phyloP scores from a whole-genome alignment of 1,284 basidiomycete genomes.

The Sphagnurus paluster region DNA sequence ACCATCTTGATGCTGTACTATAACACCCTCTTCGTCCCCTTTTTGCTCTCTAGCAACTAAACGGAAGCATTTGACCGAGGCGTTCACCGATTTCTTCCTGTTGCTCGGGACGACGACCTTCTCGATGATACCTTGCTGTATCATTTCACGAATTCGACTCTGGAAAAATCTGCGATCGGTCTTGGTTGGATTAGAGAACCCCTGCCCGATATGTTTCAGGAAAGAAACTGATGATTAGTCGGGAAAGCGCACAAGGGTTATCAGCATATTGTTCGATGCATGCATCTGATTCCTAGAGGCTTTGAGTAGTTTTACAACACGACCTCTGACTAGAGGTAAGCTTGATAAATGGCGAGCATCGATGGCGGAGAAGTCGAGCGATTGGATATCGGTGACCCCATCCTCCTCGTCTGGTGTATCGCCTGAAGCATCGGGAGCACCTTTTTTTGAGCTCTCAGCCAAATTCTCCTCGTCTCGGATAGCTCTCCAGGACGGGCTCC shows the following conservation, averaged over 20 bases:
- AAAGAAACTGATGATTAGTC: not conserved
- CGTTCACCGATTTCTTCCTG: slow-evolving; percentile 42
- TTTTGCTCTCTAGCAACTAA: slow-evolving; percentile 42
- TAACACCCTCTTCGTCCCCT: slow-evolving; percentile 30
- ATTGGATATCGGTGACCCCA: slow-evolving; percentile 24
- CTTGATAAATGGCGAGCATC: slow-evolving; percentile 76
- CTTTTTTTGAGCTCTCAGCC: slow-evolving; percentile 36
- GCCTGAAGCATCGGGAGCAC: slow-evolving; percentile 28
- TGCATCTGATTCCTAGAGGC: slow-evolving; percentile 67
- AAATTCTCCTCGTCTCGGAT: slow-evolving; percentile 66
- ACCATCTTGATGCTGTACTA: slow-evolving; percentile 35
- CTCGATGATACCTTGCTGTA: slow-evolving; percentile 70
- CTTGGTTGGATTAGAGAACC: slow-evolving; percentile 69
- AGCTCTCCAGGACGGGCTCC: slow-evolving; percentile 67
- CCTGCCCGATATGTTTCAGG: slow-evolving; percentile 40
- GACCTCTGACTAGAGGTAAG: slow-evolving; percentile 62
- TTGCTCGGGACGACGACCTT: slow-evolving; percentile 64
- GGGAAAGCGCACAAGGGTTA: slow-evolving; percentile 56
- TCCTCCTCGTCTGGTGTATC: slow-evolving; percentile 40
- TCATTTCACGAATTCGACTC: slow-evolving; percentile 66
- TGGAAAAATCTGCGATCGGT: slow-evolving; percentile 78
- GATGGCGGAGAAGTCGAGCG: slow-evolving; percentile 65
- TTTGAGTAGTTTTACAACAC: slow-evolving; percentile 68
- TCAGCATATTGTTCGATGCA: slow-evolving; percentile 65
- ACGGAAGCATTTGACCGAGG: slow-evolving; percentile 62